Conservation (phyloP, 73 alveolate genomes). For the Halteria grandinella region DNA sequence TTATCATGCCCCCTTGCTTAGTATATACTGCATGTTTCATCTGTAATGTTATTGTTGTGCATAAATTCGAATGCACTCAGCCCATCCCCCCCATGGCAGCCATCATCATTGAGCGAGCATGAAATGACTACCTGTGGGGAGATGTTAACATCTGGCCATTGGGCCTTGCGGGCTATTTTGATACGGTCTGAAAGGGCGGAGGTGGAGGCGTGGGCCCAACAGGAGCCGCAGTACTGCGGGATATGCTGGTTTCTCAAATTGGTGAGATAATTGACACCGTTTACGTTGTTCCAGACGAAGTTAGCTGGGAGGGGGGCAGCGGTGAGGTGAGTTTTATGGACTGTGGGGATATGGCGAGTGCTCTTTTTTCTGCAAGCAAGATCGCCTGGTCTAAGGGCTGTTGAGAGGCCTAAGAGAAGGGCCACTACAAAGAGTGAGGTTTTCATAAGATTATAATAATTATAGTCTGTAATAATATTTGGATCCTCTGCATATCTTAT, state of each 20-base stretch:
- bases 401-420: conserved; percentile 3
- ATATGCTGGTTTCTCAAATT: conserved; percentile 87
- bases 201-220: conserved; percentile 97
- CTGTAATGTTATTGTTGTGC: conserved; percentile 76
- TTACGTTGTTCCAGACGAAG: conserved; percentile 80
- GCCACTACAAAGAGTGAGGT: conserved; percentile 4
- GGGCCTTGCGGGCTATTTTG: conserved; percentile 89
- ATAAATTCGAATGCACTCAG: conserved; percentile 79
- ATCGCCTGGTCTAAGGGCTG: neutral
- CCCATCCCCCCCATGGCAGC: conserved; percentile 89
- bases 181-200: conserved; percentile 90
- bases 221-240: conserved; percentile 96
- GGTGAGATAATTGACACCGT: conserved; percentile 88
- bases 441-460: too few relatives aligned
- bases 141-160: conserved; percentile 86
- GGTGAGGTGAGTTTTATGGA: conserved; percentile 1
- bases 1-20: conserved; percentile 80
- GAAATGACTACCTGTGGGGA: conserved; percentile 85
- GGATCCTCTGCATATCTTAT: too few relatives aligned
- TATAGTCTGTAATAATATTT: too few relatives aligned
- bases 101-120: conserved; percentile 77
- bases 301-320: conserved; percentile 55
- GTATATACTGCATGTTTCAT: conserved; percentile 84
- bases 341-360: neutral
- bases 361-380: conserved; percentile 26